Evolutionary conservation across 495 filamentous ascomycete species (phyloP), one percentile per base, ranked within the genome.

Genomic region (Aspergillus carlsbadensis): DNA sequence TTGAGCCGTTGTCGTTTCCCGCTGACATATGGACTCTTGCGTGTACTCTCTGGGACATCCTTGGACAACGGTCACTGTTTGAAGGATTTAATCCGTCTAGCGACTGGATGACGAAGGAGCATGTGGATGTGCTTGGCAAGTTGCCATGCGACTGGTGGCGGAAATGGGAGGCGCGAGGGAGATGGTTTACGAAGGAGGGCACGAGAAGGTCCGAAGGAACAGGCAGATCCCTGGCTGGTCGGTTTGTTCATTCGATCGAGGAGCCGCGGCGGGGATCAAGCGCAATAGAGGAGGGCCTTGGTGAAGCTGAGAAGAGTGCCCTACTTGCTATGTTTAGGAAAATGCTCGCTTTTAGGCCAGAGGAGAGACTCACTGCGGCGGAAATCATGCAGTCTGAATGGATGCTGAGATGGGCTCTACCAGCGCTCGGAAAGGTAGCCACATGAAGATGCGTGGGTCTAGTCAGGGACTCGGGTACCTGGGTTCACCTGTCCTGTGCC

Each of bases 281-380:
- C 72, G 13, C 59, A 61, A 33, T 76, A n/a, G n/a, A n/a, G 67
- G 60, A 79, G 70, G 59, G 72, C 80, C 52, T 70, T 70, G 53
- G 77, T 78, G 61, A 84, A 75, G 10, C 75, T 68, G 42, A 79
- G 74, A 55, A 58, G 37, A 40, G 6, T 53, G 56, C 52, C 22
- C 48, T 64, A 11, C 8, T 60, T 7, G 24, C n/a, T 7, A 58
- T 61, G 61, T 37, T 61, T 10, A 61, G 31, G 40, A 43, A 5
- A 13, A 66, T 63, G 60, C 34, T 66, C n/a, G 36, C 21, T 15
- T 57, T 57, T 53, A 34, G 20, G 35, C 63, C 56, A 14, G 22
- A 54, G 17, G 46, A 62, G 26, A 56, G 63, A 29, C 24, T 40
- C 10, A 59, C 59, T 48, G 53, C 45, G 14, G 36, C 14, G 5